A percentile compares a stretch with the other conserved stretches of the same genome.
phyloP scores from a whole-genome alignment of 768 basidiomycete genomes.

The Panellus pusillus region DNA sequence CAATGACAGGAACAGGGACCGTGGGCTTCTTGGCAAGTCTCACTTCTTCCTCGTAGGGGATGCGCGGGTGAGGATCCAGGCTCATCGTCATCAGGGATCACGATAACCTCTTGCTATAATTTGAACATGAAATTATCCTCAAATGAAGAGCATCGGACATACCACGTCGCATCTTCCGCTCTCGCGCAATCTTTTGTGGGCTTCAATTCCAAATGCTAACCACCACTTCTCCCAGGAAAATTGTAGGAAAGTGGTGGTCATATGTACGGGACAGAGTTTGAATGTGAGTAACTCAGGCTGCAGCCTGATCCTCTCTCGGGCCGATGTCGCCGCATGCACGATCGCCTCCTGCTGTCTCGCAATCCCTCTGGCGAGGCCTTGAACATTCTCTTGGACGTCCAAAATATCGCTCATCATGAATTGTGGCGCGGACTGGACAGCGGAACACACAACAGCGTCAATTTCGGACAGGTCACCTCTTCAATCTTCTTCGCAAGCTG shows the following conservation, averaged over 20 bases:
- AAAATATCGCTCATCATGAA: no score
- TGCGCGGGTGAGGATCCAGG: not conserved
- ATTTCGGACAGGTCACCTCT: not conserved
- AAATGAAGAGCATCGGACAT: not conserved
- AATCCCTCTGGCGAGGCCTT: no score
- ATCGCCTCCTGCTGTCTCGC: no score
- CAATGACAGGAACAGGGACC: no score
- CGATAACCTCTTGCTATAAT: not conserved
- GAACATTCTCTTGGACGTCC: no score
- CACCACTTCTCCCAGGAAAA: not conserved
- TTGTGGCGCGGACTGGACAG: no score
- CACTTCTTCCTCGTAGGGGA: not conserved
- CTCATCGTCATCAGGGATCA: slow-evolving; percentile 9
- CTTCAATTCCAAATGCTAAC: not conserved
- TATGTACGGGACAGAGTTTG: no score
- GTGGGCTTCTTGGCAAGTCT: not conserved
- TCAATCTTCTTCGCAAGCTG: not conserved
- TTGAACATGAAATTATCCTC: not conserved
- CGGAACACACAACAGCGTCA: no score
- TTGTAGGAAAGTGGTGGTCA: no score
- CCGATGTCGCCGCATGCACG: no score
- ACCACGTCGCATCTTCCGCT: not conserved
- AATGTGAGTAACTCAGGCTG: no score
- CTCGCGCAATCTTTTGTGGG: not conserved
- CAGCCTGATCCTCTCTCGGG: no score